phyloP scores from a whole-genome alignment of 495 filamentous ascomycete genomes.

The Parathielavia hyrcaniae region DNA sequence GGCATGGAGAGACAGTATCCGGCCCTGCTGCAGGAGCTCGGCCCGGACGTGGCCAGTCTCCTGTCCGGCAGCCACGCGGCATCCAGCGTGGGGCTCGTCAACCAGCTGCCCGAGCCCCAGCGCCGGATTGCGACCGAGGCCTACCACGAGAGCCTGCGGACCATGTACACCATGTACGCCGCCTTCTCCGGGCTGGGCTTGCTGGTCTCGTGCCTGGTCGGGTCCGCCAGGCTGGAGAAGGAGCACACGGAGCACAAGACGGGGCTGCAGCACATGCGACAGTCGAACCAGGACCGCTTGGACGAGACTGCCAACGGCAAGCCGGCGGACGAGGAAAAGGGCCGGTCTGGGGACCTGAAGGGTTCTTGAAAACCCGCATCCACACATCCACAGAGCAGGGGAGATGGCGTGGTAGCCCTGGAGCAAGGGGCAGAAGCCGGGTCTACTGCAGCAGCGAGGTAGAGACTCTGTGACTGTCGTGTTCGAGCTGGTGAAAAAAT shows the following conservation, averaged over 20 bases:
- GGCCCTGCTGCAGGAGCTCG: conserved; percentile 35
- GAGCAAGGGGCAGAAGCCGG: too few relatives aligned
- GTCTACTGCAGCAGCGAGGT: too few relatives aligned
- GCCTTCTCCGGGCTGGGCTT: conserved; percentile 50
- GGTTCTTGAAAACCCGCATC: background rate
- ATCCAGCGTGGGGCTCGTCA: conserved; percentile 52
- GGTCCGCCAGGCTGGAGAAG: conserved; percentile 51
- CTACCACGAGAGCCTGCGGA: conserved; percentile 52
- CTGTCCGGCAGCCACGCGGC: conserved; percentile 51
- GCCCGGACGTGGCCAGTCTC: conserved; percentile 36
- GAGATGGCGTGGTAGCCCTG: background rate
- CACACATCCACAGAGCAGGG: background rate
- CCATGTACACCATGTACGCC: conserved; percentile 66
- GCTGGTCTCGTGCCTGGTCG: conserved; percentile 50
- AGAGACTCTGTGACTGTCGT: too few relatives aligned
- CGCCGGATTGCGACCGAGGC: conserved; percentile 46
- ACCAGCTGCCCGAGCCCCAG: conserved; percentile 42
- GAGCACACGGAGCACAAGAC: conserved; percentile 57
- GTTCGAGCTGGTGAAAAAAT: too few relatives aligned
- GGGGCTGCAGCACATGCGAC: conserved; percentile 49
- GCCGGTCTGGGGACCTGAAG: background rate
- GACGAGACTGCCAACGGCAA: background rate
- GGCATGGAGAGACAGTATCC: conserved; percentile 44
- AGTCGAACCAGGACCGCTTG: conserved; percentile 9
- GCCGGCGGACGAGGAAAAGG: conserved; percentile 22